Evolutionary conservation across 306 rosid species (phyloP).

Genomic region (Cotoneaster glaucophyllus): DNA sequence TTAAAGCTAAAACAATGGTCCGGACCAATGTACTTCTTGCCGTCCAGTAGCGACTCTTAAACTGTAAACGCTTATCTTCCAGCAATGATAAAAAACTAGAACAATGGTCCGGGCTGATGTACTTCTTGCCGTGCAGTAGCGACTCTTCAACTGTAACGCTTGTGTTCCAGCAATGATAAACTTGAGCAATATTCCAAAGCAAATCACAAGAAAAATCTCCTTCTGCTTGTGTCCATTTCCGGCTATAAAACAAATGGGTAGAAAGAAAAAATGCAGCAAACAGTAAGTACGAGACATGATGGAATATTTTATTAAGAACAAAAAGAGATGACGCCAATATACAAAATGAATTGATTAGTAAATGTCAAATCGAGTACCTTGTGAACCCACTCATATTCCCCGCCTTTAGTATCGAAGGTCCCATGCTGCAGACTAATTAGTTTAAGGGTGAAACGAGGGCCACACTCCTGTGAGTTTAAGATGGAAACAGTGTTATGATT

Average conservation of each 20-base stretch:
- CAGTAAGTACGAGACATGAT: neutral
- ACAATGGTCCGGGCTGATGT: slow-evolving; percentile 4
- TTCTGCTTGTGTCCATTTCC: slow-evolving; percentile 96
- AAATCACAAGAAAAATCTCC: slow-evolving; percentile 84
- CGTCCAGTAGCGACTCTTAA: neutral
- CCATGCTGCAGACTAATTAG: slow-evolving; percentile 75
- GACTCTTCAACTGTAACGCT: slow-evolving; percentile 1
- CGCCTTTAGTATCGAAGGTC: slow-evolving; percentile 77
- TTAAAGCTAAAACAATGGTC: slow-evolving; percentile 2
- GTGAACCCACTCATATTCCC: slow-evolving; percentile 95
- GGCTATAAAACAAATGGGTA: slow-evolving; percentile 45
- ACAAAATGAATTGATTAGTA: neutral
- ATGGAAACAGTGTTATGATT: neutral
- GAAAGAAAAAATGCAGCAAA: neutral
- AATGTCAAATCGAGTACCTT: slow-evolving; percentile 44
- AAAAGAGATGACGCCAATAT: slow-evolving; percentile 2
- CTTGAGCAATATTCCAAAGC: slow-evolving; percentile 16
- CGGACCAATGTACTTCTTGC: slow-evolving; percentile 2
- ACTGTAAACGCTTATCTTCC: slow-evolving; percentile 9
- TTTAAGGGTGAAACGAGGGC: slow-evolving; percentile 87
- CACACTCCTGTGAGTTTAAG: slow-evolving; percentile 62
- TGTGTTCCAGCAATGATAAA: slow-evolving; percentile 3
- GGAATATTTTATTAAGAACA: neutral
- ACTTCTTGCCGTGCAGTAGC: neutral
- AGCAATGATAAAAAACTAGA: neutral